Evolutionary conservation across 2,329 filamentous ascomycete genomes (phyloP), one percentile per base, ranked within the genome.

Genomic region (Colletotrichum plurivorum): DNA sequence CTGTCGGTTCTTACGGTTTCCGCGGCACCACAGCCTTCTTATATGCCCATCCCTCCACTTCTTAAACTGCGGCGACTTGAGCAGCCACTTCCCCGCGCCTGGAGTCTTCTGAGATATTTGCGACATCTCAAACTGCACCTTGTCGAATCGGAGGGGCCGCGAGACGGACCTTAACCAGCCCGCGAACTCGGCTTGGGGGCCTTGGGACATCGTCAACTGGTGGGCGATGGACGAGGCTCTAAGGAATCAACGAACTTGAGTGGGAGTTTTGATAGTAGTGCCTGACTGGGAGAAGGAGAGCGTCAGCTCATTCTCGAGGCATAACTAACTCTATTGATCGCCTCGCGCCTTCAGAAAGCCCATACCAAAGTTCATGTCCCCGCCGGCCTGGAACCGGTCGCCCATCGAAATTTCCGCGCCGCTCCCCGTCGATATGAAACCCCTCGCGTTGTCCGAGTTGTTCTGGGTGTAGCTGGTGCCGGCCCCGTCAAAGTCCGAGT

Each of bases 311-410:
- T 36, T 36, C 10, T 36, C 8, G 41, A 36, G 8, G 4, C 18
- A n/a, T 18, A 13, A 20, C n/a, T 22, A 15, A 12, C 15, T 16
- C 45, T 31, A n/a, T 51, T 18, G 31, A 27, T 20, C 46, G 22
- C 41, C 51, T 13, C 25, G 31, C 10, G 31, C 43, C 52, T 20
- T 52, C 59, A 62, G 7, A 12, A 20, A 55, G 1, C 46, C 49
- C 62, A 51, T 59, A 65, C 62, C 62, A 31, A 65, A 65, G 22
- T 65, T 52, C 54, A 65, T 59, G 8, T 13, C 16, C 13, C 48
- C 54, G 20, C 45, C 45, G 15, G 52, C 16, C n/a, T 45, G 43
- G 15, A 36, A 65, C 22, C 31, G 45, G 15, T 65, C 27, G 3
- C 62, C 62, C 62, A 65, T 59, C 16, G 62, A 10, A 15, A 53